Conservation (phyloP, 345 rosid species). For the Citrus unshiu region DNA sequence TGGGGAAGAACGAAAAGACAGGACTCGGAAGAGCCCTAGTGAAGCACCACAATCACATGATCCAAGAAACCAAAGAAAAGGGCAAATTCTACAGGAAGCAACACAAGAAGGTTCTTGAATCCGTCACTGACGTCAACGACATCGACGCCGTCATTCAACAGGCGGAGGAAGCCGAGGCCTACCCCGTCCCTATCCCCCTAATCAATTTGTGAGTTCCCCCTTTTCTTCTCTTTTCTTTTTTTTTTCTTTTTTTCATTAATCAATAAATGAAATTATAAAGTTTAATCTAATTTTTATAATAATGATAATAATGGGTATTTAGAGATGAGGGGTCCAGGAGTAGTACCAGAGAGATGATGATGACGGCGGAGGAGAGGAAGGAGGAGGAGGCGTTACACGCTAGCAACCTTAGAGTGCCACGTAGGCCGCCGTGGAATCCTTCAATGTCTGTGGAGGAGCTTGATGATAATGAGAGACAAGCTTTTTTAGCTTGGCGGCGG, state of each 20-base stretch:
- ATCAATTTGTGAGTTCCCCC: conserved; percentile 50
- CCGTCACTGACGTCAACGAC: conserved; percentile 72
- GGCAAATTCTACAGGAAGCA: conserved; percentile 52
- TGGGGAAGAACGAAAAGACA: conserved; percentile 46
- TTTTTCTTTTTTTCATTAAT: neutral
- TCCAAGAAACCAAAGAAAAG: conserved; percentile 76
- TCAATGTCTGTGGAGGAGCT: conserved; percentile 50
- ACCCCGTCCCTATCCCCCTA: conserved; percentile 40
- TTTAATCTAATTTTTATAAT: neutral
- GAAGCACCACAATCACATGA: conserved; percentile 90
- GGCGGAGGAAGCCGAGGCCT: conserved; percentile 63
- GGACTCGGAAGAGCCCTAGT: conserved; percentile 74
- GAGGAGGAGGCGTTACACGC: conserved; percentile 72
- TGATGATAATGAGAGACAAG: conserved; percentile 71
- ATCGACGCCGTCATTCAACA: conserved; percentile 82
- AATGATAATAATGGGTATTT: no score
- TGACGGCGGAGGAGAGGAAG: conserved; percentile 56
- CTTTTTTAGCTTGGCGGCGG: conserved; percentile 82
- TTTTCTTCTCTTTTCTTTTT: neutral
- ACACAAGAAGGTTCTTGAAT: conserved; percentile 74
- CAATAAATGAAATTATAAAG: neutral
- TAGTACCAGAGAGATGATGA: conserved; percentile 12
- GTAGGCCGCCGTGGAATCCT: conserved; percentile 53
- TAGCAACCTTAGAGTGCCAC: conserved; percentile 63
- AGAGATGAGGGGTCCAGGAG: conserved; percentile 58